These are phyloP conservation scores for Saccharum officinarum DNA, from an alignment of 176 grass and related monocot genomes.

Conservation along the genomic window DNA sequence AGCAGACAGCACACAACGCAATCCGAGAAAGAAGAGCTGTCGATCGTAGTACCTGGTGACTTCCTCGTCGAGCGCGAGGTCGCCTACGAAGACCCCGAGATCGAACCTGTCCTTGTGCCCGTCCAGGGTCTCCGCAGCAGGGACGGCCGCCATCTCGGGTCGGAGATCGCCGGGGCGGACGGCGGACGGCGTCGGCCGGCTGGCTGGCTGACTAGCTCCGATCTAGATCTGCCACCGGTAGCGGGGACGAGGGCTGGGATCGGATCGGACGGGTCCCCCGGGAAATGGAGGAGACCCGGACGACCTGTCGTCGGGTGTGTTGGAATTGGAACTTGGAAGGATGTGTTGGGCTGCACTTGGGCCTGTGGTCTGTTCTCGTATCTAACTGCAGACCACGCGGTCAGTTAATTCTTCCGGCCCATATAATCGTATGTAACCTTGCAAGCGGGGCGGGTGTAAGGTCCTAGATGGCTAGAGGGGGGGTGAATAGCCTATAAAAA, in stretches of 20 bases:
- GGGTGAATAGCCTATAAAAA: too few relatives aligned
- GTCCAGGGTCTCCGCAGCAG: slow-evolving; percentile 43
- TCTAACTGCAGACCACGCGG: neutral
- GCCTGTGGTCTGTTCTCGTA: neutral
- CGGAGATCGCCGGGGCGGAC: slow-evolving; percentile 18
- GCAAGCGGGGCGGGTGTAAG: too few relatives aligned
- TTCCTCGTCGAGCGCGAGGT: slow-evolving; percentile 81
- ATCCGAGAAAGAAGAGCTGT: neutral
- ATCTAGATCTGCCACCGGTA: slow-evolving; percentile 49
- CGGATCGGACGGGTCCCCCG: slow-evolving; percentile 22
- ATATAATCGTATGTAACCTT: too few relatives aligned
- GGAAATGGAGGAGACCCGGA: slow-evolving; percentile 22
- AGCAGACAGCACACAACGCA: neutral
- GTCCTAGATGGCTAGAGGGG: too few relatives aligned
- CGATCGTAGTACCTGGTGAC: slow-evolving; percentile 44
- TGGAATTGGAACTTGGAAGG: neutral
- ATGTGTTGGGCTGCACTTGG: neutral
- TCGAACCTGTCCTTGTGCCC: slow-evolving; percentile 71
- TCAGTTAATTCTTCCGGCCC: too few relatives aligned
- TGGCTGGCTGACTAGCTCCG: slow-evolving; percentile 1
- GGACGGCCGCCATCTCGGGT: slow-evolving; percentile 37
- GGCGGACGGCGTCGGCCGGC: neutral
- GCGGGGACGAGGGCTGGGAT: slow-evolving; percentile 10
- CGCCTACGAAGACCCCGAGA: slow-evolving; percentile 83
- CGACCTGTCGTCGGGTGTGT: neutral